Evolutionary conservation across 2,329 filamentous ascomycete genomes (phyloP).

Genomic region (Berkeleyomyces rouxiae): DNA sequence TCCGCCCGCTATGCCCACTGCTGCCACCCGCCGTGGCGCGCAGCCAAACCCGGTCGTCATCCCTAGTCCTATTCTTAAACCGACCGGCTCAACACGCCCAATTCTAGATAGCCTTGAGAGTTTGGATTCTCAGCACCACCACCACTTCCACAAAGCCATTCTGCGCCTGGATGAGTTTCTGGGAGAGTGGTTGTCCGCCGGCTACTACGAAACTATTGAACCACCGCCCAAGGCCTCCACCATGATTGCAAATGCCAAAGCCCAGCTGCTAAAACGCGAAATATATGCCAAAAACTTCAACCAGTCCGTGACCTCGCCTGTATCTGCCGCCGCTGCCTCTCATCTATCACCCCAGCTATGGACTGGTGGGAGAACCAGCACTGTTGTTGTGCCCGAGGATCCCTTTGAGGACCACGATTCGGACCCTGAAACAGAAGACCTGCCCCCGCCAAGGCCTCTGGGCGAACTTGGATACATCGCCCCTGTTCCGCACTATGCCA

Average conservation of each 20-base stretch:
- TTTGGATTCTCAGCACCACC: conserved; percentile 10
- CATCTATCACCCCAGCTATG: conserved; percentile 10
- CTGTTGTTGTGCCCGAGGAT: conserved; percentile 9
- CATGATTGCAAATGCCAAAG: conserved; percentile 81
- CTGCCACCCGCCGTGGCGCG: background rate
- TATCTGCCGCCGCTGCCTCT: background rate
- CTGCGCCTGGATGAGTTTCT: conserved; percentile 82
- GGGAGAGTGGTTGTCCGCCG: conserved; percentile 85
- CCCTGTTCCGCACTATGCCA: conserved; percentile 66
- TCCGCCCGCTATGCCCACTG: conserved; percentile 15
- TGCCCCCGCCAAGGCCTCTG: conserved; percentile 17
- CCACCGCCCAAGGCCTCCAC: conserved; percentile 71
- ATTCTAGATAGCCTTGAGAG: background rate
- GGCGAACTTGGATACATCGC: conserved; percentile 40
- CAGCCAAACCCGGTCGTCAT: conserved; percentile 7
- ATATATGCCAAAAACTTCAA: conserved; percentile 39
- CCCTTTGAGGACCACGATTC: conserved; percentile 10
- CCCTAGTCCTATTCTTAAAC: conserved; percentile 13
- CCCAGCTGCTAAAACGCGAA: conserved; percentile 62
- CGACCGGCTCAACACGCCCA: conserved; percentile 5
- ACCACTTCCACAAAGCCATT: conserved; percentile 36
- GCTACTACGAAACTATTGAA: conserved; percentile 86
- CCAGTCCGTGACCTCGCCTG: conserved; percentile 12
- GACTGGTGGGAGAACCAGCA: conserved; percentile 7
- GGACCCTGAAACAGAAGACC: conserved; percentile 5